Evolutionary conservation across 2,329 filamentous ascomycete genomes (phyloP).

Genomic region (Diaporthe capsici): DNA sequence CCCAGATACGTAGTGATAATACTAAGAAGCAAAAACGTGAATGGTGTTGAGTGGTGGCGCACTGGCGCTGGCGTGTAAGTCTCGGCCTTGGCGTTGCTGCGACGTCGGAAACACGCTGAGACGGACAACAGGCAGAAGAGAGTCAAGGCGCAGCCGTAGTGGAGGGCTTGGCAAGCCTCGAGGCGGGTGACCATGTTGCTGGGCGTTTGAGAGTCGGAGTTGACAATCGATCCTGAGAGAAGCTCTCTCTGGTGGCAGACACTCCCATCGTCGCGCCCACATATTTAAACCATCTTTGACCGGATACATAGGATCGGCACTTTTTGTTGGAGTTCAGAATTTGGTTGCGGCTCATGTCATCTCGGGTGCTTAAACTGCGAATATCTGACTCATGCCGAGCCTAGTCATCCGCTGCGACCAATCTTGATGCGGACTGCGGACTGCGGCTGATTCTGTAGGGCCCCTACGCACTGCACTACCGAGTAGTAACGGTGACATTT

Average conservation of each 20-base stretch:
- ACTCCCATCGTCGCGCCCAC: not conserved
- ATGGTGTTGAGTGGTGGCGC: not conserved
- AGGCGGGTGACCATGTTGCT: not conserved
- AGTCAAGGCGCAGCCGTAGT: constrained; percentile 2
- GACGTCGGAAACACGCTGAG: not conserved
- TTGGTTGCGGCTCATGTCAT: not conserved
- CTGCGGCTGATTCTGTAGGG: not conserved
- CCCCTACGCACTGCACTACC: too few species aligned
- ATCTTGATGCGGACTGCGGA: not conserved
- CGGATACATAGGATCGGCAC: not conserved
- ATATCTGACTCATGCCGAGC: constrained; percentile 1
- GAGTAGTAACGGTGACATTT: not conserved
- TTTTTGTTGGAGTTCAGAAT: not conserved
- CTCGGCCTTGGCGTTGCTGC: constrained; percentile 5
- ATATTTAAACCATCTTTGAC: constrained; percentile 2
- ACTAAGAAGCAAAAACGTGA: not conserved
- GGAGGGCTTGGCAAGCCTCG: constrained; percentile 6
- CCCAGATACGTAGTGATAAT: not conserved
- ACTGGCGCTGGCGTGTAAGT: not conserved
- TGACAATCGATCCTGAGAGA: not conserved
- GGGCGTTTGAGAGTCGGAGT: not conserved
- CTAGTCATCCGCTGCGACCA: not conserved
- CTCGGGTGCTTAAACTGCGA: not conserved
- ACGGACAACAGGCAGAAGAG: not conserved
- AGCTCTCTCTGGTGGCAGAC: not conserved